Conservation (phyloP, 1,139 yeast species). For the Diutina ranongensis region DNA sequence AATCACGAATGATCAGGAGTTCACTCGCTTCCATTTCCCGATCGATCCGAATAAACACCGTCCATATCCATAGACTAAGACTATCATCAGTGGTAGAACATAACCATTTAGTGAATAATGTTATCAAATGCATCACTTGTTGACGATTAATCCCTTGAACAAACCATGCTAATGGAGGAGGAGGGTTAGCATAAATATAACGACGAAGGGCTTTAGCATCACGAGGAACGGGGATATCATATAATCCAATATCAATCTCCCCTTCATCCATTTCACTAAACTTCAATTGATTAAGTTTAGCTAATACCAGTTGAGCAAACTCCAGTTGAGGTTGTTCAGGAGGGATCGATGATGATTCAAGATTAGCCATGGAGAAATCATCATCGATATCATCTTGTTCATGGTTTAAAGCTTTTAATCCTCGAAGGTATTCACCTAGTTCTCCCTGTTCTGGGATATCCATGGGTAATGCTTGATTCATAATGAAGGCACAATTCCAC, state of each 20-base stretch:
- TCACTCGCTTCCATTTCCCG: constrained; percentile 5
- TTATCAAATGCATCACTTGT: not conserved
- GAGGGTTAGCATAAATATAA: not conserved
- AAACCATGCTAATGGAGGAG: constrained; percentile 5
- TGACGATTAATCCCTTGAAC: not conserved
- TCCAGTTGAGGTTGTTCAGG: not conserved
- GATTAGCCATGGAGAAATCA: not conserved
- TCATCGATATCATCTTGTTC: not conserved
- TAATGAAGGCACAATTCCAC: no score
- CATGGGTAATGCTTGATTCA: constrained; percentile 2
- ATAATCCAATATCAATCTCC: not conserved
- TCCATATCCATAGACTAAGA: constrained; percentile 2
- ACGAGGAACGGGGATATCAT: not conserved
- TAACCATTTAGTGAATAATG: not conserved
- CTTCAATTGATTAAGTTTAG: not conserved
- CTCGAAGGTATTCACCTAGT: constrained; percentile 1
- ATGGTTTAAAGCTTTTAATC: not conserved
- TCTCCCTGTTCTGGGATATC: not conserved
- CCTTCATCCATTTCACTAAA: not conserved
- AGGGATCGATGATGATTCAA: no score
- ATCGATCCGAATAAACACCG: constrained; percentile 4
- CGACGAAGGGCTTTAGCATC: not conserved
- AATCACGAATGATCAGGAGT: not conserved
- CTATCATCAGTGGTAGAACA: not conserved
- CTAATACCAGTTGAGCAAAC: not conserved